Evolutionary conservation across 2,329 filamentous ascomycete genomes (phyloP).

Genomic region (Pseudohalonectria lignicola): DNA sequence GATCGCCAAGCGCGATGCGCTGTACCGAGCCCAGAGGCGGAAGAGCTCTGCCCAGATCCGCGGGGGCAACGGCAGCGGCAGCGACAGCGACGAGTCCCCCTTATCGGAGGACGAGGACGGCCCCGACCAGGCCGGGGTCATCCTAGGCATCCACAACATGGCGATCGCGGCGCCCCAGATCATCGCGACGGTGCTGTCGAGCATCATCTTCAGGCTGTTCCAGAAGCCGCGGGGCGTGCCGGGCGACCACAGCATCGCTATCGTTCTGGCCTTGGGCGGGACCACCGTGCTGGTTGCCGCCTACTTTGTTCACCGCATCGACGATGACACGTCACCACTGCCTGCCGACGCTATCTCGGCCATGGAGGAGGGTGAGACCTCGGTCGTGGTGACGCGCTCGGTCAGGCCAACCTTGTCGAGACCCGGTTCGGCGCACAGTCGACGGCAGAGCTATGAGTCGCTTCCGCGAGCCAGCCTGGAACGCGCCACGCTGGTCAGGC

Average conservation of each 20-base stretch:
- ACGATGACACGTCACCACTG: constrained; percentile 40
- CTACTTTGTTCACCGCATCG: constrained; percentile 56
- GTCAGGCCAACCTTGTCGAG: neutral
- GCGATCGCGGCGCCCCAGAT: constrained; percentile 87
- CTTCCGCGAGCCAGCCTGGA: constrained; percentile 30
- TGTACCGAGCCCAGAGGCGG: constrained; percentile 26
- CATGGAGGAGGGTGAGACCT: constrained; percentile 29
- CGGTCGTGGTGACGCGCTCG: constrained; percentile 3
- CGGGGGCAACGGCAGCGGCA: constrained; percentile 11
- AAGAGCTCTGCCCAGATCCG: constrained; percentile 8
- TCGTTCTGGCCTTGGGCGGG: constrained; percentile 78
- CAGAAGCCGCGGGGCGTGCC: constrained; percentile 80
- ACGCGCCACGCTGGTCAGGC: constrained; percentile 33
- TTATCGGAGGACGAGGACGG: constrained; percentile 30
- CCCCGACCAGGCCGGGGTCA: constrained; percentile 73
- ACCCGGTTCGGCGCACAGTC: constrained; percentile 17
- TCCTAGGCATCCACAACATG: constrained; percentile 93
- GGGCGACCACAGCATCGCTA: constrained; percentile 77
- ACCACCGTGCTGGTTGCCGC: constrained; percentile 67
- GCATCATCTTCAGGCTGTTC: constrained; percentile 70
- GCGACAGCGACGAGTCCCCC: constrained; percentile 9
- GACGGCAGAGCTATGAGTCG: constrained; percentile 29
- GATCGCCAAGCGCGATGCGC: constrained; percentile 69
- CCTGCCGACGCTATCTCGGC: constrained; percentile 22
- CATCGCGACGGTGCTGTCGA: constrained; percentile 75